Conservation (phyloP, 2,329 filamentous ascomycete genomes). For the Aspergillus felis region DNA sequence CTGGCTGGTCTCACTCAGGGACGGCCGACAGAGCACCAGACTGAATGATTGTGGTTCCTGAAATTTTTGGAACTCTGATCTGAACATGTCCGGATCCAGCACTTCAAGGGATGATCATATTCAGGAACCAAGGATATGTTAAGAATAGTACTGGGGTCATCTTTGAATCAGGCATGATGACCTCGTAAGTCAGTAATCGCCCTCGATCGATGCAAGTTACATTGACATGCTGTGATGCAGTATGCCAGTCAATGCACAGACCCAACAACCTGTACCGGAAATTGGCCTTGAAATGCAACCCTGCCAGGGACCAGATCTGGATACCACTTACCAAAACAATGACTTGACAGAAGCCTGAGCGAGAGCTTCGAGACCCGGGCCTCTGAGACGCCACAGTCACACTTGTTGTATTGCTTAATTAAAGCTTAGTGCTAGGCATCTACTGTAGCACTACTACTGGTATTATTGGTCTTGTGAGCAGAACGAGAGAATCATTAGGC, state of each 20-base stretch:
- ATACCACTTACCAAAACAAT: neutral
- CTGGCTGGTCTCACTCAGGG: neutral
- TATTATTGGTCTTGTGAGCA: neutral
- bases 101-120: neutral
- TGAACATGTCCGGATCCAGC: neutral
- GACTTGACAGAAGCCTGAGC: neutral
- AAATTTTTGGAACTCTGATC: neutral
- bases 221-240: no score
- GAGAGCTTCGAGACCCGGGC: neutral
- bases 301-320: neutral
- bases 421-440: slow-evolving; percentile 11
- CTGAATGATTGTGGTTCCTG: neutral
- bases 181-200: no score
- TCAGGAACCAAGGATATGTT: neutral
- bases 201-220: no score
- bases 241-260: neutral
- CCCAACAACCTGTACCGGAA: neutral
- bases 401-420: slow-evolving; percentile 18
- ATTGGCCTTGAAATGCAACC: neutral
- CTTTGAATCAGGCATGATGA: no score
- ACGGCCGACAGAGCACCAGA: neutral
- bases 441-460: neutral
- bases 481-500: neutral
- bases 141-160: neutral
- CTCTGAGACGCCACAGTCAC: slow-evolving; percentile 6